These are phyloP conservation scores for Moesziomyces sp. DNA, from an alignment of 1,284 basidiomycete species.

Conservation along the genomic window DNA sequence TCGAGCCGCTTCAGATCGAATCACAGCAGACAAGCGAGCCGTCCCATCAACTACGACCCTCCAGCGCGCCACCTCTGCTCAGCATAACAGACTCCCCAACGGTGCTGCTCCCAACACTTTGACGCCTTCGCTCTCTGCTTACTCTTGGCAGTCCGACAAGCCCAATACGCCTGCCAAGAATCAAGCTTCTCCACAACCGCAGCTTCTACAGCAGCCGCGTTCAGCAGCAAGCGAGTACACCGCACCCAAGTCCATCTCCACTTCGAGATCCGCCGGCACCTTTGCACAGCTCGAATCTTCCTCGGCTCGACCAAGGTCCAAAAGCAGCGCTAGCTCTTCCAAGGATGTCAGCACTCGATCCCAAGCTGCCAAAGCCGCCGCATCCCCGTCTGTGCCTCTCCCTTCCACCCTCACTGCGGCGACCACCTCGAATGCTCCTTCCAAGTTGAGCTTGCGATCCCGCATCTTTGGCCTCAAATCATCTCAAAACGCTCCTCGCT, in stretches of 20 bases:
- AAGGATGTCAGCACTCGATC: background rate
- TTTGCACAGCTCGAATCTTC: conserved; percentile 4
- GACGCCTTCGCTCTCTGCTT: conserved; percentile 3
- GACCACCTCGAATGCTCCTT: conserved; percentile 2
- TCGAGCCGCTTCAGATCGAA: conserved; percentile 6
- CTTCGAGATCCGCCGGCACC: conserved; percentile 13
- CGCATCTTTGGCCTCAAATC: conserved; percentile 42
- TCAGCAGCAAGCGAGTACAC: background rate
- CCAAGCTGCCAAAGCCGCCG: background rate
- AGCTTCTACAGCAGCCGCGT: background rate
- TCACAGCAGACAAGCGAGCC: background rate
- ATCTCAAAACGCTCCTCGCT: conserved; percentile 14
- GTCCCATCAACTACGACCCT: background rate
- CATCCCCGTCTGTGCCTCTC: background rate
- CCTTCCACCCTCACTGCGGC: background rate
- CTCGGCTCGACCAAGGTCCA: conserved; percentile 23
- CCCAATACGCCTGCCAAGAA: background rate
- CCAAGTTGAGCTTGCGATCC: conserved; percentile 37
- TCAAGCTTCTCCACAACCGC: background rate
- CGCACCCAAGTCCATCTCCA: conserved; percentile 10
- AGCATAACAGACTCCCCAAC: background rate
- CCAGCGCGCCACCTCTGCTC: conserved; percentile 4
- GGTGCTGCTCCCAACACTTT: background rate
- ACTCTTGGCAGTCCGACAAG: conserved; percentile 5
- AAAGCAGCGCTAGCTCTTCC: conserved; percentile 24